Conservation (phyloP, 768 basidiomycete genomes). For the Boletus sp. region DNA sequence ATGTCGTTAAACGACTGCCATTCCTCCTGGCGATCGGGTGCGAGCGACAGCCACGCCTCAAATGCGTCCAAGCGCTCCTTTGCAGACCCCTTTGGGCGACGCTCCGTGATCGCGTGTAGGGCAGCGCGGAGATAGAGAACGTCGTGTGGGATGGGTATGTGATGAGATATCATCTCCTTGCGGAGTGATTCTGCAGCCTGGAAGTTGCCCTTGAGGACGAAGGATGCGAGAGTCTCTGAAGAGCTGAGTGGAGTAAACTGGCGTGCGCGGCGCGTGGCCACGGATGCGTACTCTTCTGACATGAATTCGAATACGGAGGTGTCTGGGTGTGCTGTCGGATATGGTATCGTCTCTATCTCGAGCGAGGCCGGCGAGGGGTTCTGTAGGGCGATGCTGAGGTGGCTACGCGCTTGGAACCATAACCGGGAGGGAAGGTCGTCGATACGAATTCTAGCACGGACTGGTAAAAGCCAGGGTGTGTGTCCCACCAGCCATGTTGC, state of each 20-base stretch:
- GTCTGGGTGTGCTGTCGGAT: conserved; percentile 33
- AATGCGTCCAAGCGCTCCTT: conserved; percentile 19
- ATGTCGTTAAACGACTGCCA: conserved; percentile 24
- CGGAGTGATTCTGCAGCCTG: conserved; percentile 36
- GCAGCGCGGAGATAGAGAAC: conserved; percentile 40
- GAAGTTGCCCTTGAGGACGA: conserved; percentile 24
- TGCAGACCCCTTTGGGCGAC: conserved; percentile 17
- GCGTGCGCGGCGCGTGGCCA: conserved; percentile 5
- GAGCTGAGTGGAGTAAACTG: conserved; percentile 24
- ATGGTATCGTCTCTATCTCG: conserved; percentile 36
- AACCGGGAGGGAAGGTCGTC: conserved; percentile 10
- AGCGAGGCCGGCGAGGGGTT: conserved; percentile 36
- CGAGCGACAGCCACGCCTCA: conserved; percentile 46
- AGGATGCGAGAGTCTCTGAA: conserved; percentile 21
- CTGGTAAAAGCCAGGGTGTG: too few relatives aligned
- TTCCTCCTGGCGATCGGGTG: conserved; percentile 33
- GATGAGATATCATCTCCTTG: conserved; percentile 38
- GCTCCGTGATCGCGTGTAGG: conserved; percentile 27
- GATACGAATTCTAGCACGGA: conserved; percentile 9
- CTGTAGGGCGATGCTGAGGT: conserved; percentile 27
- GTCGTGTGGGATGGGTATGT: conserved; percentile 37
- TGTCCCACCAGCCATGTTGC: conserved; percentile 15
- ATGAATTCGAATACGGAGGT: conserved; percentile 37
- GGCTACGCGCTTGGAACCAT: conserved; percentile 20
- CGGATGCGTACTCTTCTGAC: conserved; percentile 33